Base-by-base conservation (phyloP, 805 yeast species). In the Candida broadrunensis region DNA sequence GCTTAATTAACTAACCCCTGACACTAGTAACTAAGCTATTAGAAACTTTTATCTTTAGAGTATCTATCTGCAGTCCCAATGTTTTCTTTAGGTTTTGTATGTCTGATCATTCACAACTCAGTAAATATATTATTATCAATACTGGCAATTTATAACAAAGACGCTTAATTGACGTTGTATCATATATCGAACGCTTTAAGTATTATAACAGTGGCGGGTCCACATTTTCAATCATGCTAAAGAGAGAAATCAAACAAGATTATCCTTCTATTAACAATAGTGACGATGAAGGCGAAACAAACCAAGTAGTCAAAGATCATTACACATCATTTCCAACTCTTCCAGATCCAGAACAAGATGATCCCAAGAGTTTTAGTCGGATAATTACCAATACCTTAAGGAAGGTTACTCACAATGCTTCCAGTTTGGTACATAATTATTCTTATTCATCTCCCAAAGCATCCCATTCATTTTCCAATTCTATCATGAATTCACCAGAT, bases 371-470 rank as follows among this genome's bases (percentile, higher is more conserved):
- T 5, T 45, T 70, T 15, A 54, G 70, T 9, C 54, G 57, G 11
- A 56, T 70, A 26, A 52, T 70, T 44, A 48, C 69, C 33, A 63
- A 59, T 39, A 70, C 75, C 0, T 46, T 70, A 9, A 52, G 72
- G 27, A 58, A 67, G 39, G 75, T 70, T 21, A 70, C 74, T 29
- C 61, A 60, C 43, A 70, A 70, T 47, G 75, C 74, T 5, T 59
- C 70, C 19, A 50, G 54, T 40, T 53, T 68, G 36, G 73, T 68
- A 7, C 56, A 52, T 39, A 56, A 45, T 26, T 54, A 55, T 38
- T 42, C 59, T 6, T 26, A 33, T 33, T 14, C 33, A 17, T 33
- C 32, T 5, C 31, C 27, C 7, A 20, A 21, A 21, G 6, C 17
- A 8, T 14, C 32, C 11, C 17, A 29, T 29, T 13, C 7, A 15